Conservation (phyloP, 2,329 filamentous ascomycete genomes). For the Aurifilum marmelostoma region DNA sequence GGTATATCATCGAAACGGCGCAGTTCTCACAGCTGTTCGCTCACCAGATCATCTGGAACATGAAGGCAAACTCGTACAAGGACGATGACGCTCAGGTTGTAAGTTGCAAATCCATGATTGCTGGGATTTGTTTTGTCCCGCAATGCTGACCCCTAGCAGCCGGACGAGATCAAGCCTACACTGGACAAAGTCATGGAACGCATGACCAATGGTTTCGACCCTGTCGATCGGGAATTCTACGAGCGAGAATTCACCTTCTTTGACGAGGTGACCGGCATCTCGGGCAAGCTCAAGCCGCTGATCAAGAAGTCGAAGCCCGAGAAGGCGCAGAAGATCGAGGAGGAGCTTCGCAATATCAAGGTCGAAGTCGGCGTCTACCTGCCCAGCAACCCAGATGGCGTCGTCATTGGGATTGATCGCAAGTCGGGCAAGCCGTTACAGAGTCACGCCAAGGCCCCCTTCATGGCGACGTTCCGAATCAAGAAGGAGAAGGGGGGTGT, state of each 20-base stretch:
- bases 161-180: constrained; percentile 90
- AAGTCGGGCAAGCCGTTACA: constrained; percentile 97
- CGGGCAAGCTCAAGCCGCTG: constrained; percentile 90
- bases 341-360: constrained; percentile 95
- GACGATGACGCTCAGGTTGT: constrained; percentile 89
- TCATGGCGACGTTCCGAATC: constrained; percentile 98
- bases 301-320: constrained; percentile 92
- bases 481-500: constrained; percentile 68
- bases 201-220: constrained; percentile 80
- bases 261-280: constrained; percentile 92
- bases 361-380: constrained; percentile 97
- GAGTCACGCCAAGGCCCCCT: constrained; percentile 97
- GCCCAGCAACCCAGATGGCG: constrained; percentile 93
- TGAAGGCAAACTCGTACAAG: constrained; percentile 98
- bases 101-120: constrained; percentile 30
- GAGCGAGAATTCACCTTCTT: constrained; percentile 98
- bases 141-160: constrained; percentile 49
- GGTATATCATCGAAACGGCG: constrained; percentile 95
- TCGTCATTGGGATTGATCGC: constrained; percentile 96
- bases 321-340: constrained; percentile 99
- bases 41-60: constrained; percentile 99
- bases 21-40: constrained; percentile 98
- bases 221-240: constrained; percentile 81
- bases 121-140: neutral
- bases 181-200: constrained; percentile 87